These are phyloP conservation scores for Eucalyptus sp. DNA, from an alignment of 345 rosid species.

Conservation along the genomic window DNA sequence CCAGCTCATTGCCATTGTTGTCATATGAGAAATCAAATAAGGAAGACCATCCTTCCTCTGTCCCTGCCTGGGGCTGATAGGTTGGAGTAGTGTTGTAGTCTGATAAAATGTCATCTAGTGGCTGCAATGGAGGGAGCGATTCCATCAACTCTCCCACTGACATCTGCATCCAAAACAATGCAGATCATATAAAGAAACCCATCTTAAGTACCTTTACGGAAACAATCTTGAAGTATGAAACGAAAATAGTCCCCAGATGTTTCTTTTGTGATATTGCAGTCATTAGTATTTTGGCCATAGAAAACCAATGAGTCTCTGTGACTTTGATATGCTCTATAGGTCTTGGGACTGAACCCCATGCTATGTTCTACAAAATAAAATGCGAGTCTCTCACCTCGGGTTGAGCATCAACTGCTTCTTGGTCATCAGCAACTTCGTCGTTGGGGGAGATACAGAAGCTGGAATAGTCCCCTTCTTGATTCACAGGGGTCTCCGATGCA, in stretches of 20 bases:
- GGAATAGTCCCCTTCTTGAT: neutral
- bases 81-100: neutral
- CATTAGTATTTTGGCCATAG: neutral
- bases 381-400: neutral
- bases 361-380: neutral
- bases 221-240: neutral
- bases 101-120: neutral
- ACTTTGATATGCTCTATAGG: neutral
- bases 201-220: neutral
- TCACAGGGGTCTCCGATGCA: neutral
- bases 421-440: neutral
- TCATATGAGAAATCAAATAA: neutral
- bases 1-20: neutral
- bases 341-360: neutral
- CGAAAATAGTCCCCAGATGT: neutral
- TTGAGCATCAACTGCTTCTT: neutral
- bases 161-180: neutral
- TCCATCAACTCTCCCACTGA: neutral
- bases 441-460: neutral
- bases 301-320: neutral
- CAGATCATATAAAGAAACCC: neutral
- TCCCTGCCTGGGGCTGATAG: neutral
- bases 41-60: neutral
- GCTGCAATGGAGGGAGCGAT: neutral
- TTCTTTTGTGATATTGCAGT: neutral